Evolutionary conservation across 257 asterid species (phyloP).

Genomic region (Hygrophila difformis): DNA sequence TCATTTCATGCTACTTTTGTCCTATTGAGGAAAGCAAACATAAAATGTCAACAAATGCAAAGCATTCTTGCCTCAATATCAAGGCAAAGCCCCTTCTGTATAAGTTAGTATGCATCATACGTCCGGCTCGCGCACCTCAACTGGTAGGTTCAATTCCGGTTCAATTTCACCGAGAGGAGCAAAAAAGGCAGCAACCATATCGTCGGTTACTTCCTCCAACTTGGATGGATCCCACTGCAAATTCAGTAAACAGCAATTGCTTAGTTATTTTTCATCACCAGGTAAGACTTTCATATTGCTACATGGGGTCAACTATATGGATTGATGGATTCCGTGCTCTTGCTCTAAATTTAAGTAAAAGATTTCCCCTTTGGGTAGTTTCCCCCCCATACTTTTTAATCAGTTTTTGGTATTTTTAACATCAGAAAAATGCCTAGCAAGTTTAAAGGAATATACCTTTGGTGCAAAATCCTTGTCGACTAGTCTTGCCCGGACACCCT

Average conservation of each 20-base stretch:
- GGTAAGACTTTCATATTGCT: background rate
- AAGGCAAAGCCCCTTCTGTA: no score
- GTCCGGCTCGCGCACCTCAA: conserved; percentile 77
- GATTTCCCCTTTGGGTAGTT: no score
- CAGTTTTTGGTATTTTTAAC: no score
- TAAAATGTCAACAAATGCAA: no score
- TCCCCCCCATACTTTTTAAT: no score
- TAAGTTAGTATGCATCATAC: conserved; percentile 24
- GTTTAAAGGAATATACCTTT: conserved; percentile 43
- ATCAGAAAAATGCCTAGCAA: background rate
- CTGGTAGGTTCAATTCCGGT: conserved; percentile 71
- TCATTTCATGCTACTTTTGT: no score
- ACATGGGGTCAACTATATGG: no score
- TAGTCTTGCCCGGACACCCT: conserved; percentile 95
- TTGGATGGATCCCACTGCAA: conserved; percentile 70
- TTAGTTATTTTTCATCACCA: background rate
- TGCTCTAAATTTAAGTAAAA: no score
- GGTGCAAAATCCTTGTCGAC: conserved; percentile 93
- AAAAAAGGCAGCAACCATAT: conserved; percentile 60
- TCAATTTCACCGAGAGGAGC: conserved; percentile 56
- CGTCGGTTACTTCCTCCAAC: conserved; percentile 65
- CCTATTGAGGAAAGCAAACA: no score
- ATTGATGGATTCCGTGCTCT: no score
- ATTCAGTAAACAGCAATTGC: background rate
- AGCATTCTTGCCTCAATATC: no score